Conservation (phyloP, 2,329 filamentous ascomycete species). For the Fusarium incarnatum region DNA sequence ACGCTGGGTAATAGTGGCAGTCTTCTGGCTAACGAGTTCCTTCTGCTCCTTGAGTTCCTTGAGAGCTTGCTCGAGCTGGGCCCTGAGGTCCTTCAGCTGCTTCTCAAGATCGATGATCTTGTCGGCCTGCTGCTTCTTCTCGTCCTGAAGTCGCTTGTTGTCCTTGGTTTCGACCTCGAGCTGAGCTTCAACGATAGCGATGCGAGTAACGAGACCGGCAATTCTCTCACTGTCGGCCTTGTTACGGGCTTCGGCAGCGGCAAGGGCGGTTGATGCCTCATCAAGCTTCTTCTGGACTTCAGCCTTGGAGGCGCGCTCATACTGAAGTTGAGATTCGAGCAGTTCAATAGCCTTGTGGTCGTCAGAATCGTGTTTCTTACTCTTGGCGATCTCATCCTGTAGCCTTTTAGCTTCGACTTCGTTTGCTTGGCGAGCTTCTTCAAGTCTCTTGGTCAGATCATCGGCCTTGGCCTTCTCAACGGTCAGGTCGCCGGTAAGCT, state of each 20-base stretch:
- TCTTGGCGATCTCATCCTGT: background rate
- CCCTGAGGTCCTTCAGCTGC: background rate
- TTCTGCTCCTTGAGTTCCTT: background rate
- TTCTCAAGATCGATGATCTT: background rate
- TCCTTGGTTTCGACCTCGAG: constrained; percentile 1
- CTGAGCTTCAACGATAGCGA: background rate
- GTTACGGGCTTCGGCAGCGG: background rate
- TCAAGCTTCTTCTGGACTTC: constrained; percentile 8
- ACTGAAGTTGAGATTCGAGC: background rate
- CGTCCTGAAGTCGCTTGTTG: background rate
- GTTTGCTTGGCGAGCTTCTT: background rate
- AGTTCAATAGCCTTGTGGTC: constrained; percentile 1
- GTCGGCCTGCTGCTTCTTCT: background rate
- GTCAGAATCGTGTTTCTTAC: background rate
- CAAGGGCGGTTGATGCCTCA: background rate
- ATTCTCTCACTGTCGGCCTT: background rate
- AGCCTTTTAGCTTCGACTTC: background rate
- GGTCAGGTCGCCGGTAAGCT: background rate
- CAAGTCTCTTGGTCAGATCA: background rate
- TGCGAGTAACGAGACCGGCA: background rate
- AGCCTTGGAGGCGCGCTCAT: background rate
- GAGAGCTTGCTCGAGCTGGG: background rate
- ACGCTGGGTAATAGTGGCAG: background rate
- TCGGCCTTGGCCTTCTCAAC: background rate
- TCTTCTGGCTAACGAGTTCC: background rate